These are phyloP conservation scores for Misopates orontium DNA, from an alignment of 257 asterid species.

Conservation along the genomic window DNA sequence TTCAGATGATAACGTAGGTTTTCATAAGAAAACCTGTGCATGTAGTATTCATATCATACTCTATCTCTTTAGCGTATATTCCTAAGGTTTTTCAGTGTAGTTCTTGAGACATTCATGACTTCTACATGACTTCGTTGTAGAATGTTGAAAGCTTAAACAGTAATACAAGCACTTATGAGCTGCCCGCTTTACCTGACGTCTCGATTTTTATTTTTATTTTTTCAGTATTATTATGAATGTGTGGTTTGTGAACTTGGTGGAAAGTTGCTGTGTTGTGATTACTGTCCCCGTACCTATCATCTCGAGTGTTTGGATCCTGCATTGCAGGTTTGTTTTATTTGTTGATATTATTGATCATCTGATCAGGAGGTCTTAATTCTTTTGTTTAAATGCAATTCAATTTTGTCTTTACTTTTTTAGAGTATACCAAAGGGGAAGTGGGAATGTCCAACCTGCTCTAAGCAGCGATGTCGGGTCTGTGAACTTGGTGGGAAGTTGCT, in stretches of 20 bases:
- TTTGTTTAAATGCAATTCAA: conserved; percentile 8
- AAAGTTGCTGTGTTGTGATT: conserved; percentile 59
- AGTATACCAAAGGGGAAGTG: conserved; percentile 28
- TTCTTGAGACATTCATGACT: no score
- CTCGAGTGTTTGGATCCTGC: conserved; percentile 69
- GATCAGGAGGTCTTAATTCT: background rate
- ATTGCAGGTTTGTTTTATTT: conserved; percentile 50
- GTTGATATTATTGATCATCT: background rate
- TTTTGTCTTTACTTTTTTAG: conserved; percentile 16
- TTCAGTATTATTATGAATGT: conserved; percentile 32
- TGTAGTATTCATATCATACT: conserved; percentile 5
- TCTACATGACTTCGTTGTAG: no score
- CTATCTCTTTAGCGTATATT: conserved; percentile 11
- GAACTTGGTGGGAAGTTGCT: conserved; percentile 60
- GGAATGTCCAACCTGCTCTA: conserved; percentile 24
- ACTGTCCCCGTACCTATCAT: conserved; percentile 64
- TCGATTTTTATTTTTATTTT: no score
- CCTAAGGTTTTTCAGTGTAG: background rate
- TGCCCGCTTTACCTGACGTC: background rate
- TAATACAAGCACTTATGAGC: background rate
- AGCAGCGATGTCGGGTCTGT: conserved; percentile 43
- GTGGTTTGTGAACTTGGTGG: conserved; percentile 65
- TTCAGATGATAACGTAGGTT: background rate
- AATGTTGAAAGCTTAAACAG: background rate
- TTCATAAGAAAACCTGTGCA: background rate